Percentiles rank a stretch among this genome's conserved stretches.
These are phyloP conservation scores for Colletotrichum sublineola DNA, from an alignment of 2,329 filamentous ascomycete species.

Conservation along the genomic window DNA sequence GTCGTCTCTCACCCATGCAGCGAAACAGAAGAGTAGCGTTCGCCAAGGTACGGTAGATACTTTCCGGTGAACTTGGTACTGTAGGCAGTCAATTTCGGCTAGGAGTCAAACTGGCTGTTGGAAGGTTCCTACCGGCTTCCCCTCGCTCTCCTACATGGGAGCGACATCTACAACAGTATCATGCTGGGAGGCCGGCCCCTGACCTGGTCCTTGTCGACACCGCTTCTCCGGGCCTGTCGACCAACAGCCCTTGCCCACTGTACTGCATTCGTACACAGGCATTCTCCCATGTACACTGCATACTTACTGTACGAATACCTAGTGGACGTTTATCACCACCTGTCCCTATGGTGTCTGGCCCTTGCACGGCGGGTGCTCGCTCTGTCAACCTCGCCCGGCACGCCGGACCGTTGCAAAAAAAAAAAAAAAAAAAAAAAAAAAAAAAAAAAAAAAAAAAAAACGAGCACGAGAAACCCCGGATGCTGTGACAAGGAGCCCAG, in stretches of 20 bases:
- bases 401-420: too few species aligned
- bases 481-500: neutral
- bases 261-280: neutral
- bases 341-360: too few species aligned
- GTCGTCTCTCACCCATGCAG: conserved; percentile 9
- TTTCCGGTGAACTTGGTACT: neutral
- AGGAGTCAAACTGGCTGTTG: neutral
- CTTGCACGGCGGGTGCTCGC: too few species aligned
- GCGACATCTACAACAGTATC: neutral
- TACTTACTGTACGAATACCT: neutral
- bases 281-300: too few species aligned
- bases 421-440: too few species aligned
- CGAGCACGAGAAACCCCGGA: neutral
- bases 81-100: neutral
- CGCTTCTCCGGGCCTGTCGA: conserved; percentile 31
- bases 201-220: conserved; percentile 26
- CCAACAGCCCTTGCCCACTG: conserved; percentile 11
- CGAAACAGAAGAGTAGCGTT: neutral
- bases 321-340: too few species aligned
- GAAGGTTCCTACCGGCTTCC: neutral
- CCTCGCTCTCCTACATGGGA: neutral
- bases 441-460: too few species aligned
- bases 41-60: neutral
- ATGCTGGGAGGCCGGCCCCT: conserved; percentile 17
- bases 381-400: too few species aligned